Conservation (phyloP, 345 rosid species). For the Laguncularia racemosa region DNA sequence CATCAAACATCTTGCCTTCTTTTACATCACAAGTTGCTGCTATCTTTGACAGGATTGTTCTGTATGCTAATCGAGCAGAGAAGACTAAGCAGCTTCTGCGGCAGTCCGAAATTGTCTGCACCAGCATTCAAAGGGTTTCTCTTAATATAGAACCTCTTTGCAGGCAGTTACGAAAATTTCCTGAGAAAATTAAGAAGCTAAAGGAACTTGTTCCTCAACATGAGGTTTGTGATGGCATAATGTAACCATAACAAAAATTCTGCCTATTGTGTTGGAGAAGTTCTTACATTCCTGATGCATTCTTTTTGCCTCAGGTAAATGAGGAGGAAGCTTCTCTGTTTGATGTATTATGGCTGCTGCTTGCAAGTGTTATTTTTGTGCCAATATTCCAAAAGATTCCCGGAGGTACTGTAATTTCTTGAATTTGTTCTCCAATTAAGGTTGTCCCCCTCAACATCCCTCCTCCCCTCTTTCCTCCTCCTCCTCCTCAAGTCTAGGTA, state of each 20-base stretch:
- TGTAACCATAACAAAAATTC: no score
- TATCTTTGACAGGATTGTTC: constrained; percentile 47
- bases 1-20: constrained; percentile 1
- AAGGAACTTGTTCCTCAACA: constrained; percentile 78
- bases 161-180: constrained; percentile 54
- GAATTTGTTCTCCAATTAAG: constrained; percentile 1
- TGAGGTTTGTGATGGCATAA: constrained; percentile 34
- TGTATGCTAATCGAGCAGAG: constrained; percentile 63
- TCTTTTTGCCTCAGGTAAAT: constrained; percentile 50
- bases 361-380: constrained; percentile 97
- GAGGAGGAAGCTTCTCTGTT: constrained; percentile 96
- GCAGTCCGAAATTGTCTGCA: constrained; percentile 52
- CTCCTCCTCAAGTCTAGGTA: no score
- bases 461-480: not conserved
- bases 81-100: constrained; percentile 58
- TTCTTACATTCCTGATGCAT: not conserved
- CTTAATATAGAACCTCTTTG: constrained; percentile 60
- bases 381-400: constrained; percentile 97
- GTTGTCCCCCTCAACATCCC: no score
- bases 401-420: constrained; percentile 54
- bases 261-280: no score
- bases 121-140: constrained; percentile 72
- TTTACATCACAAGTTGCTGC: constrained; percentile 5
- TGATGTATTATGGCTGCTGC: constrained; percentile 83
- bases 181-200: constrained; percentile 60